Evolutionary conservation across 2,329 filamentous ascomycete species (phyloP), one percentile per base, ranked within the genome.

Genomic region (Alternaria triticina): DNA sequence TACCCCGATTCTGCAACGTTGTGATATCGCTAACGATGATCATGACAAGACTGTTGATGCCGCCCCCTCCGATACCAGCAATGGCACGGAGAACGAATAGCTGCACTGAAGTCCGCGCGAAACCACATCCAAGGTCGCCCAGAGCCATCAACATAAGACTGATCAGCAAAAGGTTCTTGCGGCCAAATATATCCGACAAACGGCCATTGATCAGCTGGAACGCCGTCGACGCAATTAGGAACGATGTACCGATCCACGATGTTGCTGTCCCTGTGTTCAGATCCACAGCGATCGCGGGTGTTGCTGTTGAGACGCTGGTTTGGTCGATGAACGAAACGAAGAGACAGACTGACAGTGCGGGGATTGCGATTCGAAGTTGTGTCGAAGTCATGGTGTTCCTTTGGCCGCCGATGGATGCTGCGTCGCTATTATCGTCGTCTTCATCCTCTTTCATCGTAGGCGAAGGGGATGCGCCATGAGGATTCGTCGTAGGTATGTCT

Each of bases 141-240:
- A 90, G 60, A 10, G 83, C 82, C 10, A 90, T 79, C 11, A 89
- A 74, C 0, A 80, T 80, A 3, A 89, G 76, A 84, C 85, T 3
- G 80, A 81, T 7, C 90, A 73, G 58, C 86, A 86, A 15, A 89
- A 67, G 33, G 28, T 62, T 64, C 13, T 65, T 67, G 15, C 64
- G 61, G n/a, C 87, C 87, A 58, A 89, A 84, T 2, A 89, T 87
- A 73, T 90, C 87, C 0, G 87, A 88, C 3, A 89, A 70, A 6
- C 87, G 83, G n/a, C 88, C 88, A 71, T 90, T 90, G 1, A 90
- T 82, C 65, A 89, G 86, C 65, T 89, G 88, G 65, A 90, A 90
- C 28, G 86, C 85, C 0, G 88, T 89, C 61, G 86, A 86, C 40
- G 85, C 86, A 47, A 88, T 84, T 43, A 88, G 75, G 7, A 82